A percentile compares a stretch with the other conserved stretches of the same genome.
These are phyloP conservation scores for Diatrype stigma DNA, from an alignment of 2,329 filamentous ascomycete species.

Conservation along the genomic window DNA sequence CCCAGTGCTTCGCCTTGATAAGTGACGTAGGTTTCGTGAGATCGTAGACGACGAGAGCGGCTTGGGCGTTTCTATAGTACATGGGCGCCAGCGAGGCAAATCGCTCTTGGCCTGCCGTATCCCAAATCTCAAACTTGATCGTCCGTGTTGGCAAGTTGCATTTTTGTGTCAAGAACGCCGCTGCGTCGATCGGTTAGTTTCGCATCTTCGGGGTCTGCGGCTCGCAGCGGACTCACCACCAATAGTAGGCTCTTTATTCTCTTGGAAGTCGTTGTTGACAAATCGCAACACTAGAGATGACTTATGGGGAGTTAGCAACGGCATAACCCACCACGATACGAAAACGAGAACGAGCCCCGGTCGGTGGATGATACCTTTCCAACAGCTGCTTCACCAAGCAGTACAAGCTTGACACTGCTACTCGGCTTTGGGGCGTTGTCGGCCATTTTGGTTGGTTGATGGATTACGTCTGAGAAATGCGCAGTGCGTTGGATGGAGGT, in stretches of 20 bases:
- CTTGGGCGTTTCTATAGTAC: conserved; percentile 99
- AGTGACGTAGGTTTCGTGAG: conserved; percentile 94
- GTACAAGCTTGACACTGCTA: conserved; percentile 98
- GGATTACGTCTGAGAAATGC: not conserved
- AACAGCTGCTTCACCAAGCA: conserved; percentile 94
- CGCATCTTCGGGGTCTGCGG: conserved; percentile 5
- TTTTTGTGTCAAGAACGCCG: conserved; percentile 97
- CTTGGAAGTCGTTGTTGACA: conserved; percentile 99
- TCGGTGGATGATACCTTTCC: conserved; percentile 68
- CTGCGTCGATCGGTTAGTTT: conserved; percentile 40
- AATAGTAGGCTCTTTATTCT: conserved; percentile 99
- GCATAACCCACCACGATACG: not conserved
- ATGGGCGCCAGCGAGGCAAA: conserved; percentile 95
- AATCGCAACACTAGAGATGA: conserved; percentile 97
- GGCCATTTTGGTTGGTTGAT: conserved; percentile 50
- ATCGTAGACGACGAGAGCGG: conserved; percentile 96
- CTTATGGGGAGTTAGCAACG: conserved; percentile 43
- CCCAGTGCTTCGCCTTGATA: conserved; percentile 97
- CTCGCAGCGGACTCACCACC: conserved; percentile 62
- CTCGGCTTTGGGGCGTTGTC: conserved; percentile 85
- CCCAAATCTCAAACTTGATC: conserved; percentile 95
- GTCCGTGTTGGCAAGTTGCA: conserved; percentile 91
- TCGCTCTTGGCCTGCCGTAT: conserved; percentile 95
- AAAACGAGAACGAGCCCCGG: not conserved
- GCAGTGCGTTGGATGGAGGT: not conserved